Conservation (phyloP, 805 yeast genomes). For the Candida ficus region DNA sequence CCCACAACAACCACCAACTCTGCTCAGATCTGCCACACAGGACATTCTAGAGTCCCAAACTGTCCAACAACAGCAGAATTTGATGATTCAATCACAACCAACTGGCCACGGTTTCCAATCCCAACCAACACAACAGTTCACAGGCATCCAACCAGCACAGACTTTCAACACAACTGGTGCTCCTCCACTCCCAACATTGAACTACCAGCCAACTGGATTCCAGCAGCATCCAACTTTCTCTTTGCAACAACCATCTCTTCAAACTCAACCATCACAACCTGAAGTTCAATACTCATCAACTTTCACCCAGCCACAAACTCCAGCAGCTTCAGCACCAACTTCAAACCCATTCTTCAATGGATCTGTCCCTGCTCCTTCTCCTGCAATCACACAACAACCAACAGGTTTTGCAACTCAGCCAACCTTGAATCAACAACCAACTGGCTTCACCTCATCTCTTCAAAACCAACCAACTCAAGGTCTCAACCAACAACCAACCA, state of each 20-base stretch:
- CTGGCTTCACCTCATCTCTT: constrained; percentile 17
- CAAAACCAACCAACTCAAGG: too few relatives aligned
- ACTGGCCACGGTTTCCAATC: constrained; percentile 31
- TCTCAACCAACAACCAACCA: too few relatives aligned
- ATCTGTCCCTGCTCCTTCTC: background rate
- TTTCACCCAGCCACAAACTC: too few relatives aligned
- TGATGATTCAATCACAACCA: constrained; percentile 31
- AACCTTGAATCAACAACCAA: constrained; percentile 2
- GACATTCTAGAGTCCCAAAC: constrained; percentile 28
- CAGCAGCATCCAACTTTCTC: constrained; percentile 19
- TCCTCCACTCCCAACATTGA: constrained; percentile 8
- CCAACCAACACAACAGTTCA: constrained; percentile 8
- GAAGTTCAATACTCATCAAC: too few relatives aligned
- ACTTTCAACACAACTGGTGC: background rate
- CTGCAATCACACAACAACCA: background rate
- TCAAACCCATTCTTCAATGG: constrained; percentile 9
- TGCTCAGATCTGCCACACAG: constrained; percentile 8
- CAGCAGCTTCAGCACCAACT: constrained; percentile 5
- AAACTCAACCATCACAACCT: too few relatives aligned
- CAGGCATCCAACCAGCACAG: background rate
- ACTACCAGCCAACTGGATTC: constrained; percentile 25
- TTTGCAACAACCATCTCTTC: background rate
- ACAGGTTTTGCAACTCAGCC: background rate
- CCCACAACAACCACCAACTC: constrained; percentile 3
- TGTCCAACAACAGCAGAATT: constrained; percentile 19